phyloP scores from a whole-genome alignment of 495 filamentous ascomycete genomes.

The Alectoria sarmentosa region DNA sequence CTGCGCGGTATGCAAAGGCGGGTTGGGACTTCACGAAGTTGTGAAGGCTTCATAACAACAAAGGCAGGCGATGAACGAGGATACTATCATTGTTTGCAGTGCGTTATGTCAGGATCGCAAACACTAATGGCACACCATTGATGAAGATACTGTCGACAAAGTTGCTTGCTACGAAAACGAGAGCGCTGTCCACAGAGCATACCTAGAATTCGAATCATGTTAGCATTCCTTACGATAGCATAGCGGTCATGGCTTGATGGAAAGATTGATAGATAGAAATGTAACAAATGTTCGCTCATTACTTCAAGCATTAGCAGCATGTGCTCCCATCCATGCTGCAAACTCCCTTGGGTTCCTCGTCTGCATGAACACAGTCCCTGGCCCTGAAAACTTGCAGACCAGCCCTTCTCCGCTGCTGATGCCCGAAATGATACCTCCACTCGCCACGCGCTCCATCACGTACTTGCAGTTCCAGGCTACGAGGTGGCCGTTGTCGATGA shows the following conservation, averaged over 20 bases:
- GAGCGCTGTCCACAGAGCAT: not conserved
- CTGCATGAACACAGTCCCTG: constrained; percentile 89
- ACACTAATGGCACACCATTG: not conserved
- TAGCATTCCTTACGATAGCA: not conserved
- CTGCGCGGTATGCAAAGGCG: constrained; percentile 12
- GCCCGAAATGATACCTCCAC: constrained; percentile 78
- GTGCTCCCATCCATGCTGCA: constrained; percentile 40
- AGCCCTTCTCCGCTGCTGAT: constrained; percentile 76
- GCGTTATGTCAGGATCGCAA: not conserved
- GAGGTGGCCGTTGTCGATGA: constrained; percentile 91
- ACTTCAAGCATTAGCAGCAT: constrained; percentile 22
- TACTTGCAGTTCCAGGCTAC: constrained; percentile 98
- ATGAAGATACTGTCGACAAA: not conserved
- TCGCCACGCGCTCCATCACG: constrained; percentile 77
- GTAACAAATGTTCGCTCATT: not conserved
- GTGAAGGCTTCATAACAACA: not conserved
- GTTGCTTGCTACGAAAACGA: not conserved
- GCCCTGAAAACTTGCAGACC: constrained; percentile 89
- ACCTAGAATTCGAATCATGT: not conserved
- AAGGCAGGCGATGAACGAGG: not conserved
- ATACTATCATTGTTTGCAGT: not conserved
- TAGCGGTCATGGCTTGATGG: not conserved
- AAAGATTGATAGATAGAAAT: not conserved
- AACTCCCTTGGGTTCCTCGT: constrained; percentile 74
- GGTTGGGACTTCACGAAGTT: constrained; percentile 19